A percentile compares a stretch with the other conserved stretches of the same genome.
These are phyloP conservation scores for Tetracladium maxilliforme DNA, from an alignment of 2,329 filamentous ascomycete genomes.

Conservation along the genomic window DNA sequence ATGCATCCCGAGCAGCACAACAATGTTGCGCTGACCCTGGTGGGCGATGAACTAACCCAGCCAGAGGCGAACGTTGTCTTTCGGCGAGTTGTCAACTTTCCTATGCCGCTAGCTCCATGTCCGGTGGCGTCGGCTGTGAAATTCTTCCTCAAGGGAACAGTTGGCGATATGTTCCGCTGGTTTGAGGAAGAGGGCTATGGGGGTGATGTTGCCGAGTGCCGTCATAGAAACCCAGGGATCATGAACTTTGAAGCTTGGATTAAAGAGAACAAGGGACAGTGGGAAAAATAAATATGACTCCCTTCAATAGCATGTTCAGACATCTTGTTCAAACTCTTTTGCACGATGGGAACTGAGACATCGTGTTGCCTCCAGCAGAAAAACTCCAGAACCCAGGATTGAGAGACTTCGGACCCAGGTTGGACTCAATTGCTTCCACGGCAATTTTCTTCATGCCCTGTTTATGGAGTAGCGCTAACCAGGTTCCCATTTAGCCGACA, in stretches of 20 bases:
- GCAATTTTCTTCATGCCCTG: no score
- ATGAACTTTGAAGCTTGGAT: constrained; percentile 29
- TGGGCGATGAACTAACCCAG: constrained; percentile 27
- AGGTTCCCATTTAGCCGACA: no score
- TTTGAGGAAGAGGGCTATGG: constrained; percentile 12
- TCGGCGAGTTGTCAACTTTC: constrained; percentile 9
- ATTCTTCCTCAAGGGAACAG: constrained; percentile 10
- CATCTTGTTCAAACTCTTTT: no score
- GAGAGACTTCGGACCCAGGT: no score
- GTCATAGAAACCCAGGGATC: constrained; percentile 23
- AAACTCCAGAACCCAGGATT: no score
- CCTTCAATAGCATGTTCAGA: no score
- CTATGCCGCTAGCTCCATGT: constrained; percentile 11
- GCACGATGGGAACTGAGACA: no score
- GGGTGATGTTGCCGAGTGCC: constrained; percentile 20
- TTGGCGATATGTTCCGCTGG: constrained; percentile 14
- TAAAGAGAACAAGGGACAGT: constrained; percentile 23
- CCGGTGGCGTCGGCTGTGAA: constrained; percentile 9
- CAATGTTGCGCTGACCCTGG: constrained; percentile 21
- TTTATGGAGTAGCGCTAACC: no score
- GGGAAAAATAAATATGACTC: no score
- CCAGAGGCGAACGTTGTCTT: constrained; percentile 16
- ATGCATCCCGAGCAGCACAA: constrained; percentile 19
- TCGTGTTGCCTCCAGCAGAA: no score
- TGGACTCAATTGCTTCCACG: no score